phyloP scores from a whole-genome alignment of 2,329 filamentous ascomycete species.

The Paecilomyces variotii region DNA sequence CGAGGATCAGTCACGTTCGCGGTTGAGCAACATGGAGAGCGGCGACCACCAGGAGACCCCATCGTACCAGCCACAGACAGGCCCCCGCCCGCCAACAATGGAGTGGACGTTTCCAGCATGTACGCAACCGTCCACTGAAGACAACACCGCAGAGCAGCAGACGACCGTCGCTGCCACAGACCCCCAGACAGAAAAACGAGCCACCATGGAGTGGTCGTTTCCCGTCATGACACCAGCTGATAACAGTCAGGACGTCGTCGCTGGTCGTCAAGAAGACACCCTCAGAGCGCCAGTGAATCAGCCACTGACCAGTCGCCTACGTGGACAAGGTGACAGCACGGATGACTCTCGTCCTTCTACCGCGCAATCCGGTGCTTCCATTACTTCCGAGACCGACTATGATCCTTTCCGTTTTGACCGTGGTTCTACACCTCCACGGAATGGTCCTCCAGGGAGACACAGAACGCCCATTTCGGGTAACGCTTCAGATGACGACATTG shows the following conservation, averaged over 20 bases:
- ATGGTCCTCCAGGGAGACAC: conserved; percentile 36
- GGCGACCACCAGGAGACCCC: conserved; percentile 18
- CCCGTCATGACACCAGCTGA: conserved; percentile 31
- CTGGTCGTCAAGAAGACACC: conserved; percentile 22
- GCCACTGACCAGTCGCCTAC: conserved; percentile 10
- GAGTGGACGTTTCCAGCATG: conserved; percentile 39
- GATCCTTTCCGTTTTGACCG: conserved; percentile 37
- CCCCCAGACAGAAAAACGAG: conserved; percentile 20
- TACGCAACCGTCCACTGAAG: conserved; percentile 13
- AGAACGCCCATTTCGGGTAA: conserved; percentile 36
- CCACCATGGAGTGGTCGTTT: conserved; percentile 49
- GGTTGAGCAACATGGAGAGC: conserved; percentile 20
- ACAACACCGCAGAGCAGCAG: conserved; percentile 7
- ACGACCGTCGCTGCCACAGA: neutral
- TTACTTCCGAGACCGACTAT: conserved; percentile 31
- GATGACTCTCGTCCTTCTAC: conserved; percentile 30
- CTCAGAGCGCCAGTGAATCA: conserved; percentile 20
- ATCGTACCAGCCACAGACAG: conserved; percentile 23
- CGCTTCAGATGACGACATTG: conserved; percentile 35
- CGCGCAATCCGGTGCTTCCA: conserved; percentile 25
- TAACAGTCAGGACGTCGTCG: conserved; percentile 1
- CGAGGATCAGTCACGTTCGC: conserved; percentile 25
- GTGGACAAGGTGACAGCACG: conserved; percentile 14
- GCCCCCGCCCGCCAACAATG: conserved; percentile 38
- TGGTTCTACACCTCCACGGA: conserved; percentile 18